Evolutionary conservation across 306 rosid genomes (phyloP), one percentile per base, ranked within the genome.

Genomic region (Purshia tridentata): DNA sequence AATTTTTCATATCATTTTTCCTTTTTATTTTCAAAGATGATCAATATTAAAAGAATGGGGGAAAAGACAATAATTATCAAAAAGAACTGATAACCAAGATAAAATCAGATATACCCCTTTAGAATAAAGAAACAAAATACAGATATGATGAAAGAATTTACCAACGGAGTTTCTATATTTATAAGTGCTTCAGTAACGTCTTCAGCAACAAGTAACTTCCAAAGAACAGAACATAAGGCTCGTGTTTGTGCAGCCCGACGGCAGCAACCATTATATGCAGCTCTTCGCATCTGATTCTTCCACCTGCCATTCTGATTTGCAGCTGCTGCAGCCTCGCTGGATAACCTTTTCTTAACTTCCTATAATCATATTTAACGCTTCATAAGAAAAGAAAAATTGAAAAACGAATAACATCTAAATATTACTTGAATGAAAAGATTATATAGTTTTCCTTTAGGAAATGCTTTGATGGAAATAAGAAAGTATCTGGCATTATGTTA

Each of bases 211-310:
- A 94, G 84, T 84, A 91, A 80, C 83, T 89, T 94, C 98, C 97
- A 94, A 68, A 94, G 90, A 80, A 82, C 95, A 72, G 92, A 88
- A 81, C 88, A 88, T 74, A 94, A 84, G 42, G 97, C 92, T 18
- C 91, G 87, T 70, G 79, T 89, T 87, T 94, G 96, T 69, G 97
- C 92, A 85, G 84, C 98, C 80, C 96, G 97, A 35, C 91, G 94
- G 77, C 96, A 94, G 80, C 98, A 91, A 67, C 97, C 97, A 83
- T 94, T 91, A 72, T 91, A 97, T 39, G 98, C 94, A 77, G 88
- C 98, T 83, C 96, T 89, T 67, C 92, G 87, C 92, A 89, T 91
- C 89, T 94, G 97, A 84, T 94, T 91, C 89, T 82, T 89, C 98
- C 97, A 94, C 86, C 93, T 81, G 72, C 98, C 98, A 83, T 80